Evolutionary conservation across 2,329 filamentous ascomycete genomes (phyloP).

Genomic region (Hypomyces perniciosus): DNA sequence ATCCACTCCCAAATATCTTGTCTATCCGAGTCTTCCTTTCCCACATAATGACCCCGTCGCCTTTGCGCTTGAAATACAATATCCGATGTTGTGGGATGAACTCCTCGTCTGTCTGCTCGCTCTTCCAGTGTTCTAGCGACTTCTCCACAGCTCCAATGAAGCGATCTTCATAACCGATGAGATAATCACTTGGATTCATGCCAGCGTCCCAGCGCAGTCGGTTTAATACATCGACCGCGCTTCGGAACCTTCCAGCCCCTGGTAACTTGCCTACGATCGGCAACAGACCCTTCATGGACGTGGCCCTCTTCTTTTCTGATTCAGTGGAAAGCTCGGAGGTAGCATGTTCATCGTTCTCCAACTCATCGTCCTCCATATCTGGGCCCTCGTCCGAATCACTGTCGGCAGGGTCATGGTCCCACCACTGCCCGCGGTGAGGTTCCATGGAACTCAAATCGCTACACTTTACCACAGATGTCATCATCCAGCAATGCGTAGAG

Average conservation of each 20-base stretch:
- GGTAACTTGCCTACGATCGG: slow-evolving; percentile 20
- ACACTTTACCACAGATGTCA: slow-evolving; percentile 32
- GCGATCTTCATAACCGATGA: slow-evolving; percentile 57
- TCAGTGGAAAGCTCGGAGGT: neutral
- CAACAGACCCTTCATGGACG: neutral
- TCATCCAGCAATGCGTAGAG: slow-evolving; percentile 42
- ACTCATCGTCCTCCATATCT: slow-evolving; percentile 31
- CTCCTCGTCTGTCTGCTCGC: slow-evolving; percentile 57
- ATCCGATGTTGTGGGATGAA: slow-evolving; percentile 62
- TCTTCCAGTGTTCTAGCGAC: slow-evolving; percentile 50
- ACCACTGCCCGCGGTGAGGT: slow-evolving; percentile 45
- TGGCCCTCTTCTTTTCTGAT: neutral
- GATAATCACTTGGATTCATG: slow-evolving; percentile 45
- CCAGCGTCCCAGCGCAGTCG: slow-evolving; percentile 54
- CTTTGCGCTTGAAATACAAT: slow-evolving; percentile 52
- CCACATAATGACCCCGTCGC: slow-evolving; percentile 49
- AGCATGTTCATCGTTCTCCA: slow-evolving; percentile 26
- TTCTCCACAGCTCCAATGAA: slow-evolving; percentile 51
- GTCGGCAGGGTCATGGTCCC: slow-evolving; percentile 32
- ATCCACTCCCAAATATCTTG: slow-evolving; percentile 49
- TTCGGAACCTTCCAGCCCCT: slow-evolving; percentile 44
- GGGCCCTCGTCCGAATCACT: slow-evolving; percentile 39
- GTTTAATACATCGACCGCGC: slow-evolving; percentile 53
- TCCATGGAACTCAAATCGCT: slow-evolving; percentile 36
- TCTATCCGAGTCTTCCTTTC: slow-evolving; percentile 49